Conservation (phyloP, 768 basidiomycete species). For the Paxillus involutus region DNA sequence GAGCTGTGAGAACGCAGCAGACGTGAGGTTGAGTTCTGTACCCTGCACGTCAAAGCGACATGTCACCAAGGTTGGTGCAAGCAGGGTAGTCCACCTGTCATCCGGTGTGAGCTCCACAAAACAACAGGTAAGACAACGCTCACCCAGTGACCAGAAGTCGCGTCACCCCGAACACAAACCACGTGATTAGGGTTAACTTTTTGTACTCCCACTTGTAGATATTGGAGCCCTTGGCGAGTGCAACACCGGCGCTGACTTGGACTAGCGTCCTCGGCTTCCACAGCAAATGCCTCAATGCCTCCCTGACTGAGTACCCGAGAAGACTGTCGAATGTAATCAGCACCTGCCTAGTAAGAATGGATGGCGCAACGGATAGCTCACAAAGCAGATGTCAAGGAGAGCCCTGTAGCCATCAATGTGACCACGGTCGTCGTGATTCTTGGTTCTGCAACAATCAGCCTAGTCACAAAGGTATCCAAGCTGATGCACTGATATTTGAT, state of each 20-base stretch:
- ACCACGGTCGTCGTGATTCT: slow-evolving; percentile 1
- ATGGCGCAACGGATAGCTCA: neutral
- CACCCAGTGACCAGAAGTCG: slow-evolving; percentile 18
- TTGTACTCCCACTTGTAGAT: slow-evolving; percentile 2
- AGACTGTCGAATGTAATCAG: neutral
- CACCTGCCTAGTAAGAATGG: too few relatives aligned
- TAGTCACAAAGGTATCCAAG: neutral
- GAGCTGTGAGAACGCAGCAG: slow-evolving; percentile 1
- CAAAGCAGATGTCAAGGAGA: neutral
- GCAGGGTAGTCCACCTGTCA: slow-evolving; percentile 13
- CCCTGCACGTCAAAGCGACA: neutral
- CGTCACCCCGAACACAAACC: slow-evolving; percentile 7
- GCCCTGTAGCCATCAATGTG: slow-evolving; percentile 3
- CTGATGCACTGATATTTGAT: neutral
- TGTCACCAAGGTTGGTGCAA: slow-evolving; percentile 4
- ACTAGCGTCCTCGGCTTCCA: slow-evolving; percentile 11
- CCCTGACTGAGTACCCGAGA: slow-evolving; percentile 1
- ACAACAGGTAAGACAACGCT: neutral
- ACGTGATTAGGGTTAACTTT: neutral
- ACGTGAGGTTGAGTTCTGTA: slow-evolving; percentile 11
- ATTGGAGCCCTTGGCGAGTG: neutral
- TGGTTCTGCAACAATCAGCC: neutral
- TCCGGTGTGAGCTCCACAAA: neutral
- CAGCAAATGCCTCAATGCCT: slow-evolving; percentile 16
- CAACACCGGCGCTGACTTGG: slow-evolving; percentile 8